Conservation (phyloP, 2,329 filamentous ascomycete genomes). For the Nigrospora sphaerica region DNA sequence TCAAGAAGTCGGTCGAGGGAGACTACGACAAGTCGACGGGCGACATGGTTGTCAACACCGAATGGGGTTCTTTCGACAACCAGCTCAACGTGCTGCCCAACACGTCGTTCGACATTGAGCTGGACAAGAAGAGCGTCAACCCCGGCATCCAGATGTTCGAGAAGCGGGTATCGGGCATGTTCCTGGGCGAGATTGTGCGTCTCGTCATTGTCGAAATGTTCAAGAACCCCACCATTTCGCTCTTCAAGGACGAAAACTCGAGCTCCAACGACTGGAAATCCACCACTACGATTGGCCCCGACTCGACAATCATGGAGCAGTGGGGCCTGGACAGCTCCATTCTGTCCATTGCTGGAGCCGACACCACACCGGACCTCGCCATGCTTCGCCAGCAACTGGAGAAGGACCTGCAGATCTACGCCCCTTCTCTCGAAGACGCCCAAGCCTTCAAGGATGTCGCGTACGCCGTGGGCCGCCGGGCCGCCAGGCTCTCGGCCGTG, state of each 20-base stretch:
- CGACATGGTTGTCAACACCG: constrained; percentile 95
- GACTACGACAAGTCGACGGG: constrained; percentile 75
- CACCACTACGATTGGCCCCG: constrained; percentile 60
- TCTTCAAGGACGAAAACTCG: constrained; percentile 73
- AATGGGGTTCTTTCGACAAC: constrained; percentile 99
- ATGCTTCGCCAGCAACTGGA: constrained; percentile 73
- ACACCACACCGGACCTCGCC: constrained; percentile 64
- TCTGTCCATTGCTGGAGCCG: constrained; percentile 78
- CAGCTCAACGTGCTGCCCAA: constrained; percentile 79
- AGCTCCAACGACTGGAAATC: constrained; percentile 62
- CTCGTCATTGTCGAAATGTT: constrained; percentile 67
- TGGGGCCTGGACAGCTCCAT: constrained; percentile 92
- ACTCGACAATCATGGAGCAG: constrained; percentile 63
- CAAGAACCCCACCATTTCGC: constrained; percentile 54
- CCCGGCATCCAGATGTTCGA: constrained; percentile 98
- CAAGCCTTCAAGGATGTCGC: constrained; percentile 80
- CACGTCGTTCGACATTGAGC: constrained; percentile 71
- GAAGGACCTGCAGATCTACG: constrained; percentile 66
- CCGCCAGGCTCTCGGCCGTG: constrained; percentile 80
- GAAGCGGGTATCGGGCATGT: constrained; percentile 98
- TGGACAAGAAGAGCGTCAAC: constrained; percentile 79
- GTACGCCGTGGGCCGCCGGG: constrained; percentile 77
- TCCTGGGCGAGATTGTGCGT: constrained; percentile 88
- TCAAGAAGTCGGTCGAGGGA: constrained; percentile 68
- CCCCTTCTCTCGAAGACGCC: constrained; percentile 75